Percentiles rank a stretch among this genome's conserved stretches.
These are phyloP conservation scores for Bjerkandera adusta DNA, from an alignment of 1,284 basidiomycete species.

Conservation along the genomic window DNA sequence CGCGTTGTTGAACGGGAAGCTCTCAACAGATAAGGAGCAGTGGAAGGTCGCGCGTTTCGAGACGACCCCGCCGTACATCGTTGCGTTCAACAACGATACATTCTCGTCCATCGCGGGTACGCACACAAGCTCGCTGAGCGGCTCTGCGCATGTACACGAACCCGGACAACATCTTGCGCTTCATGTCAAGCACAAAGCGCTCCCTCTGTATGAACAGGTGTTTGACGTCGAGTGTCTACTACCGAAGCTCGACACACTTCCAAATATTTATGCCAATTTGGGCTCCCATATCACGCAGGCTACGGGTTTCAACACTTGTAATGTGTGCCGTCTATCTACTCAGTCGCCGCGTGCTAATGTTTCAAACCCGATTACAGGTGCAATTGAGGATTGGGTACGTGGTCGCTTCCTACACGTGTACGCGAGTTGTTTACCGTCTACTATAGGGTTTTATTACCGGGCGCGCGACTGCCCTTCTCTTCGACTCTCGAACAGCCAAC, in stretches of 20 bases:
- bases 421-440: not conserved
- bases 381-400: conserved; percentile 90
- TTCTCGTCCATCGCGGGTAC: conserved; percentile 76
- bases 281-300: conserved; percentile 38
- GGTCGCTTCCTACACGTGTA: not conserved
- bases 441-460: conserved; percentile 87
- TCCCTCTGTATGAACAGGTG: conserved; percentile 89
- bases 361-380: too few relatives aligned
- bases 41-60: conserved; percentile 85
- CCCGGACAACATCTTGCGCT: conserved; percentile 86
- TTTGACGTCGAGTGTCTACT: conserved; percentile 90
- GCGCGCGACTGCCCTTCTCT: conserved; percentile 79
- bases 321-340: not conserved
- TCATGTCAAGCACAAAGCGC: conserved; percentile 82
- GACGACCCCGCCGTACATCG: conserved; percentile 79
- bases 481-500: too few relatives aligned
- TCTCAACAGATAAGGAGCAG: conserved; percentile 33
- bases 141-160: conserved; percentile 87
- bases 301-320: conserved; percentile 84
- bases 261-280: not conserved
- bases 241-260: conserved; percentile 87
- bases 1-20: conserved; percentile 19
- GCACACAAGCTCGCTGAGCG: conserved; percentile 80
- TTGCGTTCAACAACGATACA: conserved; percentile 86
- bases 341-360: not conserved